A percentile compares a stretch with the other conserved stretches of the same genome.
These are phyloP conservation scores for Vicia faba DNA, from an alignment of 306 rosid species.

Conservation along the genomic window DNA sequence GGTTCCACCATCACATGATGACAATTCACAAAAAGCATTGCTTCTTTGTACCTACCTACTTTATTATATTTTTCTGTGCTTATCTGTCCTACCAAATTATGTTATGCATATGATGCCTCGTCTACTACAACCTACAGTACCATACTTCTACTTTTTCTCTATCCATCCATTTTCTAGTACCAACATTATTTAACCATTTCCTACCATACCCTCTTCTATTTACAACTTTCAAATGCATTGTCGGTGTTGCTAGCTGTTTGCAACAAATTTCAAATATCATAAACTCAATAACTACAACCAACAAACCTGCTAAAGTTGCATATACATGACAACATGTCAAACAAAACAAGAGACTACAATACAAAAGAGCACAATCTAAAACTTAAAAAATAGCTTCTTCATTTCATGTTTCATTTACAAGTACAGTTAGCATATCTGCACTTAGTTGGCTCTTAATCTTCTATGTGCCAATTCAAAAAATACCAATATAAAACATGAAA, in stretches of 20 bases:
- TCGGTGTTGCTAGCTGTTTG: constrained; percentile 18
- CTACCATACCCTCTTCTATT: constrained; percentile 25
- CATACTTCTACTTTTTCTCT: constrained; percentile 10
- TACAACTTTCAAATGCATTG: constrained; percentile 14
- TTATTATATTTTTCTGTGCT: constrained; percentile 6
- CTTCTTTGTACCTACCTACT: constrained; percentile 2
- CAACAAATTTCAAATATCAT: constrained; percentile 2
- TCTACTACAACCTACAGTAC: constrained; percentile 30
- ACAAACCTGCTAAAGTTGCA: not conserved
- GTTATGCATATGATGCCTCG: constrained; percentile 20
- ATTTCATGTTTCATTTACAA: constrained; percentile 55
- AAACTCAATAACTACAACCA: not conserved
- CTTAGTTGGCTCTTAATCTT: constrained; percentile 34
- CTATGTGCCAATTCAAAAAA: constrained; percentile 35
- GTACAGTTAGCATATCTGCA: constrained; percentile 38
- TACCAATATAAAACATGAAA: constrained; percentile 26
- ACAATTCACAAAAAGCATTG: constrained; percentile 15
- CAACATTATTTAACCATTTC: constrained; percentile 31
- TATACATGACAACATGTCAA: not conserved
- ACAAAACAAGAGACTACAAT: not conserved
- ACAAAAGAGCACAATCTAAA: not conserved
- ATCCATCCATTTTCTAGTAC: not conserved
- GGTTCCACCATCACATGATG: constrained; percentile 45
- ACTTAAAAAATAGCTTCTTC: constrained; percentile 35
- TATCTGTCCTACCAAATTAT: constrained; percentile 12